These are phyloP conservation scores for Beauveria caledonica DNA, from an alignment of 2,329 filamentous ascomycete species.

Conservation along the genomic window DNA sequence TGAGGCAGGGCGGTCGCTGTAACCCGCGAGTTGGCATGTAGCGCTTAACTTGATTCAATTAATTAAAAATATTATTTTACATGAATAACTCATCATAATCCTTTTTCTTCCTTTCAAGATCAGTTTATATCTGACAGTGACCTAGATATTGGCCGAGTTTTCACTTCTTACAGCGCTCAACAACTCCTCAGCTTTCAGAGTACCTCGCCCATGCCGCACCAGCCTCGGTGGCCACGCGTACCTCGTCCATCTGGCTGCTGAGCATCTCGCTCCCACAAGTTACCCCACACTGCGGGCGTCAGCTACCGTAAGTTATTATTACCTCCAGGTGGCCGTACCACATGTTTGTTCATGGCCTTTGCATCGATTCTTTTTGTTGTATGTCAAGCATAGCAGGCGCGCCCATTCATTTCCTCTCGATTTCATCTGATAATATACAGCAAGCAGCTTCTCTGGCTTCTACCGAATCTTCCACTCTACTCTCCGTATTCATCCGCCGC, in stretches of 20 bases:
- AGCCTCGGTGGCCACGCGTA: neutral
- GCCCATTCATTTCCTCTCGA: neutral
- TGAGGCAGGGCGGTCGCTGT: neutral
- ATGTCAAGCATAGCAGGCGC: neutral
- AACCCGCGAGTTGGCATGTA: neutral
- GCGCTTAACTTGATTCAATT: too few relatives aligned
- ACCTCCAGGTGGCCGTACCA: constrained; percentile 7
- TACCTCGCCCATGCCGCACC: neutral
- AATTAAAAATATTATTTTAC: too few relatives aligned
- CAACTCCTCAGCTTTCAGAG: neutral
- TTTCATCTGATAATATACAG: neutral
- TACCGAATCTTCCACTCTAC: neutral
- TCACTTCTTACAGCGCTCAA: neutral
- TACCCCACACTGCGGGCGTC: constrained; percentile 7
- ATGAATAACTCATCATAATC: too few relatives aligned
- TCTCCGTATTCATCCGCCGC: neutral
- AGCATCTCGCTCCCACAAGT: neutral
- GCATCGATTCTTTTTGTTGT: neutral
- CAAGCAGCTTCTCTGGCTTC: neutral
- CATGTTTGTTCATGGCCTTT: constrained; percentile 2
- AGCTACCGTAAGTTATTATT: neutral
- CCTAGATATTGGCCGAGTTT: neutral
- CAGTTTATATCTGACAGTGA: too few relatives aligned
- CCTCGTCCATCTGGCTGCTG: neutral
- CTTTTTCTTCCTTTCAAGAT: too few relatives aligned